Evolutionary conservation across 2,329 filamentous ascomycete species (phyloP).

Genomic region (Alternaria sp.): DNA sequence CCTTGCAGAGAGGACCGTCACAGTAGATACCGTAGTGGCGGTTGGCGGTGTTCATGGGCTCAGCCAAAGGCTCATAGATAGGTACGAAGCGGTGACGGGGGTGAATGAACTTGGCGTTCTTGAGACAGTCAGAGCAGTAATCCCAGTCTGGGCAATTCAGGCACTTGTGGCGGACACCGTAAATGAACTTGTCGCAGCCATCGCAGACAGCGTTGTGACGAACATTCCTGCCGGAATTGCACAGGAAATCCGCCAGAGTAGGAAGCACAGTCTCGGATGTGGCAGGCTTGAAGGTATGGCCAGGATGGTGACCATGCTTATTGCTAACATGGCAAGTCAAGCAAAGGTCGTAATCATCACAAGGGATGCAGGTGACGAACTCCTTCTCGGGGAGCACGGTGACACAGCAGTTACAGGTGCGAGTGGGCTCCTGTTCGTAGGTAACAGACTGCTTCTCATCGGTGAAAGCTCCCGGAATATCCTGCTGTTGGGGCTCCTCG

Average conservation of each 20-base stretch:
- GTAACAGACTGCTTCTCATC: slow-evolving; percentile 55
- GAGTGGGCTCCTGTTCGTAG: slow-evolving; percentile 57
- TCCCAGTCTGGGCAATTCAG: slow-evolving; percentile 98
- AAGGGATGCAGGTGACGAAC: slow-evolving; percentile 85
- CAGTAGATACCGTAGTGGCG: slow-evolving; percentile 90
- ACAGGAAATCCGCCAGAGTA: slow-evolving; percentile 72
- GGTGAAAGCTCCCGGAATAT: slow-evolving; percentile 57
- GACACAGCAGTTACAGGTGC: slow-evolving; percentile 78
- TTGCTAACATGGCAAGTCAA: slow-evolving; percentile 78
- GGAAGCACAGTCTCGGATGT: slow-evolving; percentile 64
- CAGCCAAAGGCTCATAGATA: slow-evolving; percentile 77
- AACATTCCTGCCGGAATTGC: slow-evolving; percentile 81
- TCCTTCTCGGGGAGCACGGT: slow-evolving; percentile 76
- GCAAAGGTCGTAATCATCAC: slow-evolving; percentile 94
- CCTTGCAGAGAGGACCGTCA: slow-evolving; percentile 87
- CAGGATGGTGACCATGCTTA: slow-evolving; percentile 90
- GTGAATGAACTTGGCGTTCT: slow-evolving; percentile 73
- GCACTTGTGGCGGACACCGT: slow-evolving; percentile 94
- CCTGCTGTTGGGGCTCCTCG: slow-evolving; percentile 48
- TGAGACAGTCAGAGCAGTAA: slow-evolving; percentile 82
- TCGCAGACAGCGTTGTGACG: slow-evolving; percentile 92
- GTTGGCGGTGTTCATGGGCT: slow-evolving; percentile 56
- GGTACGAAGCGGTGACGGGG: slow-evolving; percentile 87
- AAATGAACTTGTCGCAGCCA: slow-evolving; percentile 87
- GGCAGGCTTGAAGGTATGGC: slow-evolving; percentile 79